A percentile compares a stretch with the other conserved stretches of the same genome.
Conservation (phyloP, 106 monocot species). For the Agapanthus africanus region DNA sequence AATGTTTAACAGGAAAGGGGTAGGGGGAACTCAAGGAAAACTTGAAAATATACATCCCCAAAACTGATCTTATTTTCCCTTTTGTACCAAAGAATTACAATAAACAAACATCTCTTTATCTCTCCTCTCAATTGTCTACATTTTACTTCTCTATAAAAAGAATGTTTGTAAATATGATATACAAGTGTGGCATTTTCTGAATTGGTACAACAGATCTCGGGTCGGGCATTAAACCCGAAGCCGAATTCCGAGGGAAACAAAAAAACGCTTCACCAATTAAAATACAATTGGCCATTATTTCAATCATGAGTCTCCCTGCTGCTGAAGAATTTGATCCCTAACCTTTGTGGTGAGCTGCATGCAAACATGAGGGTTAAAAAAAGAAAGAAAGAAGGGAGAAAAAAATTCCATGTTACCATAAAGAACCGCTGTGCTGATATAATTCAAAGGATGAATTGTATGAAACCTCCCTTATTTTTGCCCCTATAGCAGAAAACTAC, state of each 20-base stretch:
- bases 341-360: constrained; percentile 75
- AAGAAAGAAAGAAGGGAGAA: not conserved
- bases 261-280: not conserved
- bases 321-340: constrained; percentile 77
- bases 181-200: constrained; percentile 6
- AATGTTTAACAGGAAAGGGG: too few relatives aligned
- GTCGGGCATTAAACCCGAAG: not conserved
- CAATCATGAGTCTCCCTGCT: constrained; percentile 29
- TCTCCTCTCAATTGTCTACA: constrained; percentile 2
- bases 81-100: not conserved
- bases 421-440: too few relatives aligned
- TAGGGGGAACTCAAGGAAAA: not conserved
- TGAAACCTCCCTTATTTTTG: too few relatives aligned
- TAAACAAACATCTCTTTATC: too few relatives aligned
- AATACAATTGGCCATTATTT: not conserved
- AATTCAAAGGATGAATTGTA: too few relatives aligned
- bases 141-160: not conserved
- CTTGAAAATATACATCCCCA: not conserved
- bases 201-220: not conserved
- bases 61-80: not conserved
- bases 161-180: constrained; percentile 4
- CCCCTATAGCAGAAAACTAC: too few relatives aligned
- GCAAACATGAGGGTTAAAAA: too few relatives aligned
- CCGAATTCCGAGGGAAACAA: not conserved
- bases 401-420: not conserved